Base-by-base conservation (phyloP, 441 rosid genomes). In the Adansonia gregorii region DNA sequence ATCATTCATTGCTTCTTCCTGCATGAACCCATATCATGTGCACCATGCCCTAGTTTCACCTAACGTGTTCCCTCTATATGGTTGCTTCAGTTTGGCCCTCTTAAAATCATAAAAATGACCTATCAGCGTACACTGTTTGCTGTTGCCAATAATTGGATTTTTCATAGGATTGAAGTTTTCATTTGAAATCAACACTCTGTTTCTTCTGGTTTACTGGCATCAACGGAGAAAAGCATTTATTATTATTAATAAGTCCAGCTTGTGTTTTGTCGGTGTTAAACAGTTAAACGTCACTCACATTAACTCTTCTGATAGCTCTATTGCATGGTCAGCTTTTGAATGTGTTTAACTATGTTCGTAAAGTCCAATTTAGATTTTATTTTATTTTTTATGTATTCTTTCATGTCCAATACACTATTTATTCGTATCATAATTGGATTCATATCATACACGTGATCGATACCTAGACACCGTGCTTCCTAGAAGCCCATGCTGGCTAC, bases 61-160 rank as follows among this genome's bases (percentile, higher is more conserved):
- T 72, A 78, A 72, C 81, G 49, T 72, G 71, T 59, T 52, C 45
- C 46, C 67, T 60, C 49, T 70, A 59, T 60, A 73, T 31, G 12
- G 70, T 78, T 71, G 71, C 64, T 52, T 60, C 8, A 78, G 59
- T 54, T 14, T 52, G 6, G 7, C 19, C 56, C 20, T 22, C 6
- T 11, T 12, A 67, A 56, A 54, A 27, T 27, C 35, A 43, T 14
- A 68, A 70, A 48, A n/a, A 51, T 46, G 2, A 49, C 35, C 8
- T 24, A 60, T 52, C 64, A 31, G 49, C 19, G 31, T 6, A 43
- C 12, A 52, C 17, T 17, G 43, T 41, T 8, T 52, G 14, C 15
- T 52, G 56, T 52, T 0, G 3, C 5, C n/a, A 52, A 52, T 52
- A 52, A 52, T 52, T 52, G 27, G 6, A 10, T 39, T 71, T 49